Evolutionary conservation across 257 asterid species (phyloP), one percentile per base, ranked within the genome.

Genomic region (Nicotiana benthamiana): DNA sequence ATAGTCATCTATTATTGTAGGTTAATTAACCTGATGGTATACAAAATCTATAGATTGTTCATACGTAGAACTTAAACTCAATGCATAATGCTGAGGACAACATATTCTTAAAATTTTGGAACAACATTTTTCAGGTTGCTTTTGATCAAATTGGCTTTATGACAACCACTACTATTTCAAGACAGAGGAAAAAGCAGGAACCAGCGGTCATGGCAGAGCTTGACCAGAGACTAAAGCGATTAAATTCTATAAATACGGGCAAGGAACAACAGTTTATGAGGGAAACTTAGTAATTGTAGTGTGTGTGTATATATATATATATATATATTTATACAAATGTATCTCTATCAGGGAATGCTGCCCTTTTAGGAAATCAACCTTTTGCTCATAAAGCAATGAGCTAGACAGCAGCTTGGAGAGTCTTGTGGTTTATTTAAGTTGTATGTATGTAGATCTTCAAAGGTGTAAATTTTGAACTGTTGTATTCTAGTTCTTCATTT

Each of bases 201-300:
- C 92, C 98, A 12, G 99, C 97, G 2, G 99, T 95, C 34, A 91
- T 92, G 97, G 99, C 98, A 24, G 99, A 92, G 89, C 98, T 95
- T 36, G 97, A 93, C 74, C 92, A 95, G 85, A 92, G 99, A 89
- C 76, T 87, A 79, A 87, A 90, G 79, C 89, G 99, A 52, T 86
- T 95, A 79, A 91, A 88, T 85, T 87, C 96, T 27, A 4, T 78
- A 59, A 83, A 77, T 28, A 86, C 77, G 11, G 84, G 81, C 20
- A 90, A 82, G 17, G 90, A 92, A 80, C 87, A 86, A 77, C 74
- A 26, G 81, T 60, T 13, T 15, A n/a, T 60, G 61, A 79, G 52
- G 36, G 40, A 32, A 62, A 81, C 20, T 34, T 30, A 16, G 28
- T 65, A 67, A 24, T 7, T 63, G 52, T 81, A 48, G 32, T 67